Percentiles rank a stretch among this genome's conserved stretches.
Conservation (phyloP, 2,329 filamentous ascomycete genomes). For the Microcyclosporella mali region DNA sequence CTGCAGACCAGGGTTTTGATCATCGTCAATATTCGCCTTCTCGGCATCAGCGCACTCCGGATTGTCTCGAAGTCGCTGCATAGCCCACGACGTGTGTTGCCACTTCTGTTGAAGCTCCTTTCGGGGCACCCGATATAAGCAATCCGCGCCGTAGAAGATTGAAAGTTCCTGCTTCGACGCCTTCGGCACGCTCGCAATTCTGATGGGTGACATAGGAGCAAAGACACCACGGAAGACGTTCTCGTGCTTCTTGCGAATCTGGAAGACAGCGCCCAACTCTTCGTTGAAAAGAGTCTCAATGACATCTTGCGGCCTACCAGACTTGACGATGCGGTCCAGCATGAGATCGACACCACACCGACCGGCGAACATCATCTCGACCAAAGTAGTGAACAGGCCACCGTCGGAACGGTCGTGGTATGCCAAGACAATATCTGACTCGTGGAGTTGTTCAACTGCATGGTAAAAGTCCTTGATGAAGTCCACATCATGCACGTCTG, state of each 20-base stretch:
- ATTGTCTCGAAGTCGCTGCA: slow-evolving; percentile 89
- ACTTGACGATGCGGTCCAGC: slow-evolving; percentile 66
- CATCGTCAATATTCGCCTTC: slow-evolving; percentile 66
- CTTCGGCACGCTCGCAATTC: slow-evolving; percentile 70
- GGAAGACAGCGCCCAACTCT: slow-evolving; percentile 92
- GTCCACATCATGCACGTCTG: slow-evolving; percentile 77
- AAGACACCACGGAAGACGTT: slow-evolving; percentile 82
- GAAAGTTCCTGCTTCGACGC: slow-evolving; percentile 67
- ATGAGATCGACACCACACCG: slow-evolving; percentile 81
- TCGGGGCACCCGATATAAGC: slow-evolving; percentile 64
- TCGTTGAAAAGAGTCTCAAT: slow-evolving; percentile 87
- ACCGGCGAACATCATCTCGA: slow-evolving; percentile 97
- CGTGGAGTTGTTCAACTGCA: slow-evolving; percentile 64
- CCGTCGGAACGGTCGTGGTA: slow-evolving; percentile 95
- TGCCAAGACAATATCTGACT: slow-evolving; percentile 69
- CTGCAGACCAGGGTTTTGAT: slow-evolving; percentile 71
- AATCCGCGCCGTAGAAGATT: slow-evolving; percentile 63
- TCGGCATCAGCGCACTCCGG: slow-evolving; percentile 79
- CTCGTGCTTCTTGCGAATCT: slow-evolving; percentile 79
- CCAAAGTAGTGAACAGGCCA: slow-evolving; percentile 81
- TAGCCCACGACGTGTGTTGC: slow-evolving; percentile 80
- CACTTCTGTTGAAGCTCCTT: slow-evolving; percentile 77
- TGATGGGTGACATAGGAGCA: slow-evolving; percentile 73
- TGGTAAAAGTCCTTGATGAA: slow-evolving; percentile 87
- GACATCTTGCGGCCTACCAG: slow-evolving; percentile 51